Percentiles rank a stretch among this genome's conserved stretches.
These are phyloP conservation scores for Russula abietina DNA, from an alignment of 768 basidiomycete genomes.

Conservation along the genomic window DNA sequence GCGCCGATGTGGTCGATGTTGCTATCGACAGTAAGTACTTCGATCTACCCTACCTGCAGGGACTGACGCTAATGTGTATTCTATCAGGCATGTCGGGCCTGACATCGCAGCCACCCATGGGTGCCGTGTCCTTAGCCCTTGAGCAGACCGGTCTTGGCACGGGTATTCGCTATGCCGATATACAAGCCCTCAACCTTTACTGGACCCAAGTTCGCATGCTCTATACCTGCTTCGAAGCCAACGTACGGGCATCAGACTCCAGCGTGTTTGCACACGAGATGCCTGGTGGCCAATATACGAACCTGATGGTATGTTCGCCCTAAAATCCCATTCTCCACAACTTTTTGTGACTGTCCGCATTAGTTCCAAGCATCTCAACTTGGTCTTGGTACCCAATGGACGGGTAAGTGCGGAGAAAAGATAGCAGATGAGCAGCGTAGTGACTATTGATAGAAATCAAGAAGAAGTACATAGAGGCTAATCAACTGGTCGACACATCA, in stretches of 20 bases:
- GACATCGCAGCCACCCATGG: slow-evolving; percentile 99
- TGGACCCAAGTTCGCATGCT: slow-evolving; percentile 97
- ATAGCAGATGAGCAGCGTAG: not conserved
- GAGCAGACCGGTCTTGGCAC: slow-evolving; percentile 93
- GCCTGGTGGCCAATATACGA: slow-evolving; percentile 96
- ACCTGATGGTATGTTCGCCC: slow-evolving; percentile 70
- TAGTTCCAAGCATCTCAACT: slow-evolving; percentile 98
- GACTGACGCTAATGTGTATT: slow-evolving; percentile 24
- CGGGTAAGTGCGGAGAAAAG: slow-evolving; percentile 41
- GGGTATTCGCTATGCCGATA: slow-evolving; percentile 94
- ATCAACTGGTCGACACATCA: slow-evolving; percentile 64
- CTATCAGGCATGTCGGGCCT: slow-evolving; percentile 89
- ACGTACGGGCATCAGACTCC: slow-evolving; percentile 93
- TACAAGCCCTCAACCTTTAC: slow-evolving; percentile 94
- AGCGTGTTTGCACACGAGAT: slow-evolving; percentile 99
- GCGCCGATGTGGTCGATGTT: slow-evolving; percentile 96
- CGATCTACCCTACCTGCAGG: not conserved
- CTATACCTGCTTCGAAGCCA: slow-evolving; percentile 96
- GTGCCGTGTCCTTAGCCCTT: slow-evolving; percentile 88
- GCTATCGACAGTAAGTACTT: slow-evolving; percentile 86
- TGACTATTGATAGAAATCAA: slow-evolving; percentile 65
- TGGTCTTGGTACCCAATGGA: slow-evolving; percentile 96
- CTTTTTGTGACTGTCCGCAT: slow-evolving; percentile 23
- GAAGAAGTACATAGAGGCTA: slow-evolving; percentile 97
- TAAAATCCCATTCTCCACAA: slow-evolving; percentile 16